These are phyloP conservation scores for Dendrobium huoshanense DNA, from an alignment of 106 monocot species.

Conservation along the genomic window DNA sequence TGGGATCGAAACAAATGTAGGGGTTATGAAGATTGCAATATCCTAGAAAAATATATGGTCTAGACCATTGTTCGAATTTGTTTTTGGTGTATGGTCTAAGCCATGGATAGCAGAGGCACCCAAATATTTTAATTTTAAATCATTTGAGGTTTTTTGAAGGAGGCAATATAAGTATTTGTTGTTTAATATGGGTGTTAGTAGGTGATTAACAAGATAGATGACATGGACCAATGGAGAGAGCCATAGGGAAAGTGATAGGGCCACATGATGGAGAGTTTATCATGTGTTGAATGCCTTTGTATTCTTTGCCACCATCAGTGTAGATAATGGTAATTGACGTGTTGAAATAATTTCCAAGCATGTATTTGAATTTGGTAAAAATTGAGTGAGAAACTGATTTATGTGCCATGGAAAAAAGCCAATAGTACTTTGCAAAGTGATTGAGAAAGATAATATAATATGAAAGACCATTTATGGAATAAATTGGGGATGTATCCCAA, in stretches of 20 bases:
- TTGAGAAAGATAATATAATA: neutral
- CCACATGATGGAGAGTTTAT: no score
- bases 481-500: neutral
- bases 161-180: conserved; percentile 3
- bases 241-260: neutral
- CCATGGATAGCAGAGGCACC: conserved; percentile 22
- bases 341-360: neutral
- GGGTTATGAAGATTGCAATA: neutral
- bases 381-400: neutral
- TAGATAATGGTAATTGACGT: neutral
- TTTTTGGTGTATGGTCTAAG: conserved; percentile 10
- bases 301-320: neutral
- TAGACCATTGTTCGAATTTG: conserved; percentile 11
- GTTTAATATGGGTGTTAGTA: neutral
- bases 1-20: neutral
- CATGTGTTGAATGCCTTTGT: neutral
- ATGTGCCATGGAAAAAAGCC: neutral
- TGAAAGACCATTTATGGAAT: neutral
- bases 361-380: neutral
- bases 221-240: neutral
- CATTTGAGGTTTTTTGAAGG: conserved; percentile 1
- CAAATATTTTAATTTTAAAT: conserved; percentile 6
- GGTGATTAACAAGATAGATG: neutral
- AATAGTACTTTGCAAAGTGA: neutral
- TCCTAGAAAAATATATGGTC: conserved; percentile 5